Percentiles rank a stretch among this genome's conserved stretches.
These are phyloP conservation scores for Mortierella sp. DNA, from an alignment of 371 early-diverging fungal species.

Conservation along the genomic window DNA sequence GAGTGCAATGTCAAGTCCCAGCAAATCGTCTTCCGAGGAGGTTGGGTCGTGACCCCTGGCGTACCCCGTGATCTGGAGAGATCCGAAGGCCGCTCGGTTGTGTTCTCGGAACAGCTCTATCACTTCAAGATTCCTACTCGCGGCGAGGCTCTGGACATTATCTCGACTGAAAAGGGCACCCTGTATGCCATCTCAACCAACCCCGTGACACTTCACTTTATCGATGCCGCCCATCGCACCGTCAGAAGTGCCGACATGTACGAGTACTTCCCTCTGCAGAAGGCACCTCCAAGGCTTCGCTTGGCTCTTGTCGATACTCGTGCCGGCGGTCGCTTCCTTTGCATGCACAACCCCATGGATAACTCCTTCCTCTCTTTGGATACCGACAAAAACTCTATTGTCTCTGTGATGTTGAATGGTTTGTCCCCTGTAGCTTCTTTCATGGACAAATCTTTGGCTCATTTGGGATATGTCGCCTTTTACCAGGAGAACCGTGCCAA, in stretches of 20 bases:
- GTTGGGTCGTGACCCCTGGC: conserved; percentile 72
- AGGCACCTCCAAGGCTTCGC: conserved; percentile 73
- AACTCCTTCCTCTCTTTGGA: conserved; percentile 76
- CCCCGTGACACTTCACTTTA: conserved; percentile 78
- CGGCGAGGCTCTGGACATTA: conserved; percentile 79
- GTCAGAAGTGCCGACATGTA: conserved; percentile 77
- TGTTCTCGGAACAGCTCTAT: conserved; percentile 79
- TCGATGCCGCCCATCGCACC: conserved; percentile 69
- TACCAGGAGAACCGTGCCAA: conserved; percentile 70
- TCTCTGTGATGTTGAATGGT: conserved; percentile 65
- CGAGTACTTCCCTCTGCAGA: conserved; percentile 82
- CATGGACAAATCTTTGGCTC: conserved; percentile 66
- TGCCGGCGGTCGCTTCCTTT: conserved; percentile 63
- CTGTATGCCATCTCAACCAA: conserved; percentile 75
- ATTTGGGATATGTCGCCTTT: conserved; percentile 66
- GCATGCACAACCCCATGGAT: conserved; percentile 78
- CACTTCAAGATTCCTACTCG: conserved; percentile 78
- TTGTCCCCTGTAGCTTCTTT: conserved; percentile 69
- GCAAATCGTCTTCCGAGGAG: conserved; percentile 61
- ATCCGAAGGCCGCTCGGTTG: conserved; percentile 73
- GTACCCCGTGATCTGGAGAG: conserved; percentile 75
- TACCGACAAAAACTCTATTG: conserved; percentile 66
- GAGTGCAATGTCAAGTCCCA: conserved; percentile 61
- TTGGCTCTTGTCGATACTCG: conserved; percentile 63
- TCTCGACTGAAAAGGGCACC: conserved; percentile 65